phyloP scores from a whole-genome alignment of 768 basidiomycete genomes.

The Rhizopogon rudus region DNA sequence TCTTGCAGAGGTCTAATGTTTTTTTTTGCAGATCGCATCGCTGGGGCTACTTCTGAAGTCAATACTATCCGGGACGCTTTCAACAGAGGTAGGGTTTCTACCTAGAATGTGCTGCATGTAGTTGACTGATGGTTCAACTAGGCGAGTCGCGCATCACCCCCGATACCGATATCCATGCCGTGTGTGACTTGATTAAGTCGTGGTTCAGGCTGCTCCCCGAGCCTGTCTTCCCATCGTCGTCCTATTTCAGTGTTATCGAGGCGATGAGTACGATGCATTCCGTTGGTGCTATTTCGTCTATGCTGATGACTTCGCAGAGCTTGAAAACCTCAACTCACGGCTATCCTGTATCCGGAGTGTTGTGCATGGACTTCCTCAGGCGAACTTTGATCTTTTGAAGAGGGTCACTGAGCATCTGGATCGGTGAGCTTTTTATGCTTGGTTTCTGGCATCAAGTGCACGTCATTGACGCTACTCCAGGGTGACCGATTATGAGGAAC shows the following conservation, averaged over 20 bases:
- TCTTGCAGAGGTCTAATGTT: neutral
- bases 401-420: constrained; percentile 84
- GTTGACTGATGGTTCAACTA: constrained; percentile 10
- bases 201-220: constrained; percentile 85
- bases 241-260: constrained; percentile 65
- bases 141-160: constrained; percentile 57
- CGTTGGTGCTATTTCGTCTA: neutral
- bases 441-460: neutral
- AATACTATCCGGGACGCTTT: constrained; percentile 67
- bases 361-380: constrained; percentile 63
- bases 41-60: constrained; percentile 70
- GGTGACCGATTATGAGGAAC: constrained; percentile 84
- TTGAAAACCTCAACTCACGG: constrained; percentile 65
- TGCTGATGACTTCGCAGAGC: constrained; percentile 38
- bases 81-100: constrained; percentile 50
- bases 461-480: constrained; percentile 28
- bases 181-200: constrained; percentile 79
- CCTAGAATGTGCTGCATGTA: neutral
- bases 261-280: constrained; percentile 54
- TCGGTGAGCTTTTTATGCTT: constrained; percentile 34
- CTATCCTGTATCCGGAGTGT: constrained; percentile 60
- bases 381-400: constrained; percentile 75
- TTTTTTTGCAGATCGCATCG: constrained; percentile 62
- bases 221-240: constrained; percentile 66
- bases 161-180: constrained; percentile 72